phyloP scores from a whole-genome alignment of 2,329 filamentous ascomycete genomes.

The Cordyceps militaris region DNA sequence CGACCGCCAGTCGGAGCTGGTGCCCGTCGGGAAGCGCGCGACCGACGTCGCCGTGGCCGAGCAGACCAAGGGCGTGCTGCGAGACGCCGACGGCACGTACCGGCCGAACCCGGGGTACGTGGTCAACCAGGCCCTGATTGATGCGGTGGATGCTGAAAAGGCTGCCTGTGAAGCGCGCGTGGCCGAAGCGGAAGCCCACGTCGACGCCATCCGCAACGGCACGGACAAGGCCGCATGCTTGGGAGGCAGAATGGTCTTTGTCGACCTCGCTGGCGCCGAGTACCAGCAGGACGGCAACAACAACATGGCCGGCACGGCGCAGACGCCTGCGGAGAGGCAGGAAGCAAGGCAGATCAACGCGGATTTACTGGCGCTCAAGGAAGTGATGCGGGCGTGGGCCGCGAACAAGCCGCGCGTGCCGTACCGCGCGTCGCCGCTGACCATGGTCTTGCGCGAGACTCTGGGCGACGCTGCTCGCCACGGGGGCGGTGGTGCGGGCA shows the following conservation, averaged over 20 bases:
- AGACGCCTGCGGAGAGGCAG: slow-evolving; percentile 31
- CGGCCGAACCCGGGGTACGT: slow-evolving; percentile 27
- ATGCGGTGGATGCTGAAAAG: slow-evolving; percentile 32
- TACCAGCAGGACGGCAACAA: slow-evolving; percentile 27
- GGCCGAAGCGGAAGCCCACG: slow-evolving; percentile 26
- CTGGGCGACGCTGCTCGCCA: slow-evolving; percentile 19
- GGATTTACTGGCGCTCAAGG: slow-evolving; percentile 37
- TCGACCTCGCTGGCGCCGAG: slow-evolving; percentile 39
- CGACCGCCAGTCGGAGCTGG: slow-evolving; percentile 36
- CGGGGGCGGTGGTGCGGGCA: slow-evolving; percentile 13
- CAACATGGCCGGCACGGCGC: slow-evolving; percentile 18
- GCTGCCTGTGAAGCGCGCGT: slow-evolving; percentile 27
- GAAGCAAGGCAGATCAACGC: slow-evolving; percentile 38
- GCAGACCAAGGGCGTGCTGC: slow-evolving; percentile 23
- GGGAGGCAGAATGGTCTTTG: slow-evolving; percentile 36
- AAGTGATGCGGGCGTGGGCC: slow-evolving; percentile 37
- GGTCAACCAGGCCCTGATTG: slow-evolving; percentile 31
- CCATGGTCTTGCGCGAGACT: slow-evolving; percentile 35
- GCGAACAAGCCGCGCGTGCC: slow-evolving; percentile 26
- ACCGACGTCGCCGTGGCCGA: slow-evolving; percentile 15
- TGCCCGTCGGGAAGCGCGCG: slow-evolving; percentile 28
- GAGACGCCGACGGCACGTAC: slow-evolving; percentile 25
- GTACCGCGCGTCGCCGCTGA: slow-evolving; percentile 34
- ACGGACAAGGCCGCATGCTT: slow-evolving; percentile 23
- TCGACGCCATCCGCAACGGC: slow-evolving; percentile 15